Base-by-base conservation (phyloP, 75 land plant genomes). In the Pinus albicaulis region DNA sequence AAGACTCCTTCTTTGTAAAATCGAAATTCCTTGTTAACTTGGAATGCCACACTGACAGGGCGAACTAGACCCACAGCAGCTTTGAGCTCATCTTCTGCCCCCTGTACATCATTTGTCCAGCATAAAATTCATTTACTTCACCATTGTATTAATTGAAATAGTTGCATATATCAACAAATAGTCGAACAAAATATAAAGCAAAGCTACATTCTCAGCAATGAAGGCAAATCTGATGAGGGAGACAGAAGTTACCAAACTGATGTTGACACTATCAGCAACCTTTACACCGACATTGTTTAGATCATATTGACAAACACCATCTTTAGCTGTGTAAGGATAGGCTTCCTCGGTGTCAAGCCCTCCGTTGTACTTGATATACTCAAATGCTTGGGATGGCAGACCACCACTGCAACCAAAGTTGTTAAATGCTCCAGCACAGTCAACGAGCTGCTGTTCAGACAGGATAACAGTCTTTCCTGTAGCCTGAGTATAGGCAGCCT, bases 391-490 rank as follows among this genome's bases (percentile, higher is more conserved):
- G n/a, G 99, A 97, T 44, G 99, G 99, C 55, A 97, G 76, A 3
- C 99, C 99, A 48, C 99, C 99, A 74, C 71, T 86, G 86, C 99
- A 97, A 2, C 99, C 99, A 80, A 87, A 92, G 84, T 97, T 97
- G 74, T 97, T 97, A 78, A 88, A 97, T 4, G 76, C 92, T 31
- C 82, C 74, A 28, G 95, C 99, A 79, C 99, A 97, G 74, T 97
- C 99, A 41, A 97, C 96, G 55, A 97, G 89, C 79, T 97, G 99
- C 83, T 97, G 99, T 90, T 97, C 99, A 23, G 99, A 97, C 7
- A 97, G 78, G 36, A 91, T 86, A 34, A 97, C 87, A 53, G 74
- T 75, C 78, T 92, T 86, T 57, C 98, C 98, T 20, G 88, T 89
- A 24, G 95, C 93, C 76, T 97, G 98, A 7, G 92, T 84, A 77